phyloP scores from a whole-genome alignment of 257 asterid species.

The Solanum gandarillasii region DNA sequence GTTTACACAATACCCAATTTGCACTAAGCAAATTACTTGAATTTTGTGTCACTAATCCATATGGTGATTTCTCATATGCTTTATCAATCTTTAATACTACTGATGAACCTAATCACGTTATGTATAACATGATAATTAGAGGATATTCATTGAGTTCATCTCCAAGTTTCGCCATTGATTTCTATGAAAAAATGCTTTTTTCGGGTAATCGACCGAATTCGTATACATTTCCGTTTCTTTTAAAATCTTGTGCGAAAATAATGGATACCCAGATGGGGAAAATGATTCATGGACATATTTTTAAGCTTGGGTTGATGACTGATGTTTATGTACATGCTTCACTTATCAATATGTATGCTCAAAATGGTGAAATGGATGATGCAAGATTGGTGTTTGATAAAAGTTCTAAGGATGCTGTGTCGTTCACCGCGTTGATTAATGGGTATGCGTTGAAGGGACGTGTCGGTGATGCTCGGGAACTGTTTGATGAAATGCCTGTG shows the following conservation, averaged over 20 bases:
- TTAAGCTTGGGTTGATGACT: slow-evolving; percentile 12
- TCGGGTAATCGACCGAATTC: slow-evolving; percentile 5
- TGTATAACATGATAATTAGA: slow-evolving; percentile 17
- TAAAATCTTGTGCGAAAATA: slow-evolving; percentile 12
- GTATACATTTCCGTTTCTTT: slow-evolving; percentile 12
- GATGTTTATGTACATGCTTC: slow-evolving; percentile 23
- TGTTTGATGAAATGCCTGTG: slow-evolving; percentile 23
- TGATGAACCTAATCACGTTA: slow-evolving; percentile 7
- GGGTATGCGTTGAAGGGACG: slow-evolving; percentile 9
- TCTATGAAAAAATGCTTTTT: slow-evolving; percentile 9
- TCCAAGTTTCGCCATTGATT: slow-evolving; percentile 10
- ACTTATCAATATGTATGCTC: slow-evolving; percentile 15
- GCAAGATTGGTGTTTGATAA: slow-evolving; percentile 21
- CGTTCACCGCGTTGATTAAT: slow-evolving; percentile 19
- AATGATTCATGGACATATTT: slow-evolving; percentile 16
- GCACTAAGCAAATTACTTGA: slow-evolving; percentile 16
- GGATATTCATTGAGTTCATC: slow-evolving; percentile 10
- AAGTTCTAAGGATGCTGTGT: slow-evolving; percentile 19
- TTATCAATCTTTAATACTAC: slow-evolving; percentile 2
- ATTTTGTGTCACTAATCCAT: slow-evolving; percentile 16
- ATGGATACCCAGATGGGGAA: slow-evolving; percentile 7
- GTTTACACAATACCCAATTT: slow-evolving; percentile 20
- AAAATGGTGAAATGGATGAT: slow-evolving; percentile 15
- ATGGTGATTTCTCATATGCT: slow-evolving; percentile 9
- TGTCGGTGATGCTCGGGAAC: slow-evolving; percentile 12